Evolutionary conservation across 768 basidiomycete species (phyloP).

Genomic region (Pholiota microspora): DNA sequence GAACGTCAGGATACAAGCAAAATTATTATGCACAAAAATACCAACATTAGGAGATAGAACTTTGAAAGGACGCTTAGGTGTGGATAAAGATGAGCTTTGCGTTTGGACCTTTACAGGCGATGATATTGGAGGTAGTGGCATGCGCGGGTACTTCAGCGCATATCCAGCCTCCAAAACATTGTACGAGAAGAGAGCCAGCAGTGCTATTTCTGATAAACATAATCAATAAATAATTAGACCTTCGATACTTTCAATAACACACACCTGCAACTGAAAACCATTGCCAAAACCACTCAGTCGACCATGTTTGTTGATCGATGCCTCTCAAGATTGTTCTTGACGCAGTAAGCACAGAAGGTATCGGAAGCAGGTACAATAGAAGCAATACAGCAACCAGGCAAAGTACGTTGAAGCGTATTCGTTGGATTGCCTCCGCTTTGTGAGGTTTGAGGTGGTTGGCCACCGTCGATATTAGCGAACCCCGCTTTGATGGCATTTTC

Average conservation of each 20-base stretch:
- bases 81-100: conserved; percentile 21
- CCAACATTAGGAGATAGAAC: conserved; percentile 40
- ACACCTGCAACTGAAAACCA: conserved; percentile 40
- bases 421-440: conserved; percentile 41
- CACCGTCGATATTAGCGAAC: conserved; percentile 5
- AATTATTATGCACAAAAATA: conserved; percentile 3
- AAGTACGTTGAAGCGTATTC: conserved; percentile 39
- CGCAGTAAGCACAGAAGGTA: conserved; percentile 37
- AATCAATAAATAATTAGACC: neutral
- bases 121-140: conserved; percentile 28
- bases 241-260: conserved; percentile 11
- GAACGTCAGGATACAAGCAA: neutral
- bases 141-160: conserved; percentile 43
- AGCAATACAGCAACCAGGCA: conserved; percentile 31
- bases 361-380: conserved; percentile 37
- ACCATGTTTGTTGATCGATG: conserved; percentile 27
- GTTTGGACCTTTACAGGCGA: conserved; percentile 32
- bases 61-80: conserved; percentile 35
- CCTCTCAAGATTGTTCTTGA: conserved; percentile 24
- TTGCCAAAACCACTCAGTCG: conserved; percentile 33
- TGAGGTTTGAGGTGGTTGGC: conserved; percentile 40
- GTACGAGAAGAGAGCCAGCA: conserved; percentile 31
- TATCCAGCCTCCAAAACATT: conserved; percentile 40
- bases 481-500: conserved; percentile 1
- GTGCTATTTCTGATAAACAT: conserved; percentile 29